Base-by-base conservation (phyloP, 2,329 filamentous ascomycete genomes). In the Microsporum canis region DNA sequence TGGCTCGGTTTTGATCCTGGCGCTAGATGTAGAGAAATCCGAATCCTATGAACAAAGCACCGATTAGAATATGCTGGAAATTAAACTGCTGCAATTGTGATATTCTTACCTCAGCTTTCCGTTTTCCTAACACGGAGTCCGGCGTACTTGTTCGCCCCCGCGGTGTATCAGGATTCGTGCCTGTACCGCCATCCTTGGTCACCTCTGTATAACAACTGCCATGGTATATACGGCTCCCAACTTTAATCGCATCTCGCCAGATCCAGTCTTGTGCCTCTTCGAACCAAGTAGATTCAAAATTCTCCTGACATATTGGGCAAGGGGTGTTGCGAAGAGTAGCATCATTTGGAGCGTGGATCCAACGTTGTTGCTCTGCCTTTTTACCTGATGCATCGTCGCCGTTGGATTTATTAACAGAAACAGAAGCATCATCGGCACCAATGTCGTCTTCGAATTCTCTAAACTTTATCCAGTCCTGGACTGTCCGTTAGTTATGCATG, bases 251-350 rank as follows among this genome's bases (percentile, higher is more conserved):
- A 73, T 99, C 92, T 73, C 90, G 87, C 89, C 94, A 97, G 45
- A 99, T 92, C 82, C 91, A 97, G 70, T 99, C 92, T 73, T 97
- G 91, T 17, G 88, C 88, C 64, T 95, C 90, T 68, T 95, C 90
- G 5, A 92, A 85, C 88, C 91, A 97, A 65, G 88, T 88, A 66
- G 88, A 90, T 75, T 95, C 88, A 68, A 99, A 97, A 66, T 88
- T 88, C 71, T 99, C 94, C 72, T 96, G 91, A 72, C 94, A 97
- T 67, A 99, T 95, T 1, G 91, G 90, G 70, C 94, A 99, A 0
- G 88, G 82, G 14, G 84, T 87, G 70, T 90, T 91, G 62, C 87
- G 83, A 31, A 88, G 80, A 31, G 84, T 81, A 17, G 85, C 82
- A 65, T 92, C 88, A 58, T 91, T 88, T 0, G 92, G 94, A 0